A percentile compares a stretch with the other conserved stretches of the same genome.
phyloP scores from a whole-genome alignment of 768 basidiomycete genomes.

The Trametopsis cervina region DNA sequence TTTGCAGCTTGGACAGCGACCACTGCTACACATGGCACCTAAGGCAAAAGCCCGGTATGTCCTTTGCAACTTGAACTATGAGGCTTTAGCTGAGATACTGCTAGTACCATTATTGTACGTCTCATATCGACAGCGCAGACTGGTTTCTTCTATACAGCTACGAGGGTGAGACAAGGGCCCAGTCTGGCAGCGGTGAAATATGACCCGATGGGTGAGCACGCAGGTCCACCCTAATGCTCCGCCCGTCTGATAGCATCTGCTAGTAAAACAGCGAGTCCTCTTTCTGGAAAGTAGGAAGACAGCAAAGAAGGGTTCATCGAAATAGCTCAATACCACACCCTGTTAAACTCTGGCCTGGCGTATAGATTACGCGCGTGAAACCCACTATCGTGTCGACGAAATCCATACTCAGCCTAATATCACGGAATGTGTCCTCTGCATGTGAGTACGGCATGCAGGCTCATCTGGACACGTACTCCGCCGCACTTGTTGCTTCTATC shows the following conservation, averaged over 20 bases:
- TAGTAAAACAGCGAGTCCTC: constrained; percentile 66
- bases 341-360: too few species aligned
- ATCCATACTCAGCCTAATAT: too few species aligned
- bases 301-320: constrained; percentile 36
- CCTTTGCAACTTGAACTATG: neutral
- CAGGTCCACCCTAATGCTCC: constrained; percentile 3
- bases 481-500: too few species aligned
- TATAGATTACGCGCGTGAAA: too few species aligned
- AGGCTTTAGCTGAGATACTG: neutral
- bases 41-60: neutral
- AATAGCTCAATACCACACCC: too few species aligned
- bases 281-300: constrained; percentile 79
- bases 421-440: too few species aligned
- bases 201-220: constrained; percentile 70
- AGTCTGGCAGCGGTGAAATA: constrained; percentile 88
- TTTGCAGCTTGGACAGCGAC: too few species aligned
- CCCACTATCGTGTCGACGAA: too few species aligned
- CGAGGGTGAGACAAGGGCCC: constrained; percentile 66
- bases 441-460: too few species aligned
- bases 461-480: too few species aligned
- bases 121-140: constrained; percentile 89
- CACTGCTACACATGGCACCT: neutral
- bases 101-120: constrained; percentile 77
- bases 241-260: neutral
- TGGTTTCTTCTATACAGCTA: constrained; percentile 85